Base-by-base conservation (phyloP, 352 stramenopile species). In the Peronosclerospora sorghi region DNA sequence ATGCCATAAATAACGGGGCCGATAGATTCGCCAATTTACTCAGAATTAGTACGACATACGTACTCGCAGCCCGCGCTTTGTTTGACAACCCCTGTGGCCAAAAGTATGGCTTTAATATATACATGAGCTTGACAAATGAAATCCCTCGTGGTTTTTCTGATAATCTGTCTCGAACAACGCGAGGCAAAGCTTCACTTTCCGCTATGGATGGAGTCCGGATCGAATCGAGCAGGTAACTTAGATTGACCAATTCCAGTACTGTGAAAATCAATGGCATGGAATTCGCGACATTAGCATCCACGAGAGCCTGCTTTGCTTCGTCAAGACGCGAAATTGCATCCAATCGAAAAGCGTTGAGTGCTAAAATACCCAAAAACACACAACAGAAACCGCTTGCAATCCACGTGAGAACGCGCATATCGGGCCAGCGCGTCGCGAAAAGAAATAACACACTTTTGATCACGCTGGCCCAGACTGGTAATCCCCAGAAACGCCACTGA, bases 21-120 rank as follows among this genome's bases (percentile, higher is more conserved):
- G 68, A 65, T 14, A 99, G 56, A 54, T 92, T 97, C 24, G 83
- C 86, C 21, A 86, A 53, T 60, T 99, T 99, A 38, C 81, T 91
- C 9, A 79, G 30, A 50, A 89, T 76, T 6, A 98, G 76, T 51
- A 96, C 88, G 2, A 97, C 28, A 67, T 97, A 98, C 8, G 93
- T 98, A 42, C 82, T 82, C 17, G 76, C 75, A 12, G 86, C 86
- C 40, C 92, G 79, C 17, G 86, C 44, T 37, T 80, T 78, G 54
- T 92, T 89, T 24, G 43, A 32, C 20, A 70, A 58, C 4, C 79
- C 79, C 37, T 85, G 70, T 1, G 79, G 79, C 79, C 72, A 92
- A 47, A 92, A 92, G 63, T 92, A 92, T 14, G 80, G 80, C 42
- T 85, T 83, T 30, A 93, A 58, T 34, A 93, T 89, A 45, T 85